Evolutionary conservation across 371 early-diverging fungal genomes (phyloP), one percentile per base, ranked within the genome.

Genomic region (Mucor ambiguus): DNA sequence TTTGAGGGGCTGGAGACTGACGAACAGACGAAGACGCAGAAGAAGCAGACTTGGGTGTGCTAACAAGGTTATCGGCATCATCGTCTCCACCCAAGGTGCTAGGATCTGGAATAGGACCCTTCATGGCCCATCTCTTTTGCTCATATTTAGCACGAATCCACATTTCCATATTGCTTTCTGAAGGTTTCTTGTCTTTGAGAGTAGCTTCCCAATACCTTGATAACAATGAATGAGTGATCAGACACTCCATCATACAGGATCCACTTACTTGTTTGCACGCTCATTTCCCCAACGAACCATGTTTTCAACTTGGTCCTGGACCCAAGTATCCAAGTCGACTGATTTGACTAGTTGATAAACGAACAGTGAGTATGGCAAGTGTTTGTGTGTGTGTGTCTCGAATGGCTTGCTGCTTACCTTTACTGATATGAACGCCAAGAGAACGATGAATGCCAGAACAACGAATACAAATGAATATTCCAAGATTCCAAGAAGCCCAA

Each of bases 91-190:
- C 84, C 28, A 92, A 66, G 3, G 88, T 87, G 18, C 83, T 87
- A 14, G 92, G 92, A 68, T 92, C 90, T 48, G 94, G 92, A 48
- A 92, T 75, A 28, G 89, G 80, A 0, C 91, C 92, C 57, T 84
- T 84, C 82, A 76, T 82, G 7, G 89, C 89, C 81, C 88, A 93
- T 70, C 87, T 85, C 72, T 92, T 93, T 66, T 89, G 81, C 46
- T 94, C 94, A 71, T 95, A 95, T 73, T 95, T 95, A 41, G 86
- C 81, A 56, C 93, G 83, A 61, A 95, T 95, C 87, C 90, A 95
- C 60, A 83, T 74, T 38, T 94, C 94, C 63, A 95, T 90, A 64
- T 87, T 90, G 58, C 86, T 80, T 75, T 85, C 77, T 60, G 78
- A 64, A 55, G 86, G 78, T 58, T 79, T 71, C 60, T 67, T 80